phyloP scores from a whole-genome alignment of 495 filamentous ascomycete species.

The Penicillium macrosclerotiorum region DNA sequence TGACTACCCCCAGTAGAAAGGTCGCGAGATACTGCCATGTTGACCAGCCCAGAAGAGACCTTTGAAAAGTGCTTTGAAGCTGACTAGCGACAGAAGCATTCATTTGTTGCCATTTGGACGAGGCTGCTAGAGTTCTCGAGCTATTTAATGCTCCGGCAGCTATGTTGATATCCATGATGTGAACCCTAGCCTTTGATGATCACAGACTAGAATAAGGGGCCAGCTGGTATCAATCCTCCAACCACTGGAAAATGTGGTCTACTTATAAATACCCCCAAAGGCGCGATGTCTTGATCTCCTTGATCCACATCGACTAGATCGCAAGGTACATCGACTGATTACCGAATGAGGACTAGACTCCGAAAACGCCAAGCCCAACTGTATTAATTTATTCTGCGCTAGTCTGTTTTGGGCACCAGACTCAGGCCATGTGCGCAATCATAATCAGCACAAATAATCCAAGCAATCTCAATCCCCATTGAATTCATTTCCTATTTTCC shows the following conservation, averaged over 20 bases:
- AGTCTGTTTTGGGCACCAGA: background rate
- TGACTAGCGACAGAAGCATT: slow-evolving; percentile 1
- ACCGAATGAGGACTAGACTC: slow-evolving; percentile 28
- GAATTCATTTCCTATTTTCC: no score
- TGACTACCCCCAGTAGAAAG: slow-evolving; percentile 19
- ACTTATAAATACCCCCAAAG: background rate
- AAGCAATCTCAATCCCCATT: no score
- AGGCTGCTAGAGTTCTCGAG: slow-evolving; percentile 8
- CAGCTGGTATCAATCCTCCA: no score
- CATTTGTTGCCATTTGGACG: slow-evolving; percentile 3
- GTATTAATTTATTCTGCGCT: no score
- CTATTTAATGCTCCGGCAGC: slow-evolving; percentile 9
- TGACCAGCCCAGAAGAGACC: slow-evolving; percentile 8
- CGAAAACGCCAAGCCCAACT: no score
- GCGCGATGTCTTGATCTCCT: background rate
- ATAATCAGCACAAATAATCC: no score
- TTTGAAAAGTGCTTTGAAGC: background rate
- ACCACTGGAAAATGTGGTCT: no score
- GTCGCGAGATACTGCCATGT: slow-evolving; percentile 32
- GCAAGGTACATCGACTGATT: slow-evolving; percentile 3
- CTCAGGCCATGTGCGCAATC: background rate
- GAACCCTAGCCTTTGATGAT: background rate
- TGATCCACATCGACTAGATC: background rate
- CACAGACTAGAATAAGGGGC: no score
- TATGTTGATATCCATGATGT: slow-evolving; percentile 3